A percentile compares a stretch with the other conserved stretches of the same genome.
Conservation (phyloP, 352 stramenopile species). For the Pythium coloratum region DNA sequence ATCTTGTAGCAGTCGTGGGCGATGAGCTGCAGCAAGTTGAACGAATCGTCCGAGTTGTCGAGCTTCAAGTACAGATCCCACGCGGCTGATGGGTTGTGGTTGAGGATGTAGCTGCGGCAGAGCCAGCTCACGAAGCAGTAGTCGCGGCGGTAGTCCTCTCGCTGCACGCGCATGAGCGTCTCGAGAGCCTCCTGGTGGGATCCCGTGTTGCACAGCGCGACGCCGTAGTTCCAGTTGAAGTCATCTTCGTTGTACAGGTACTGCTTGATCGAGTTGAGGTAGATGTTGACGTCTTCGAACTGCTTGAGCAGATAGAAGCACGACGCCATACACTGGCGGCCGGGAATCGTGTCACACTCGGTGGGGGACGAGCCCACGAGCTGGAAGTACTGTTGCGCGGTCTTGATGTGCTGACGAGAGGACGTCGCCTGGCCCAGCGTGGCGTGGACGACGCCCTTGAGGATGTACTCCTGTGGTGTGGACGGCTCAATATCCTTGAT, state of each 20-base stretch:
- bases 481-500: slow-evolving; percentile 95
- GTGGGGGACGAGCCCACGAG: slow-evolving; percentile 92
- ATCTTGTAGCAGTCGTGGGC: slow-evolving; percentile 98
- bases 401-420: slow-evolving; percentile 92
- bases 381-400: slow-evolving; percentile 93
- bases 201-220: slow-evolving; percentile 90
- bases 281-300: slow-evolving; percentile 97
- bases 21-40: slow-evolving; percentile 95
- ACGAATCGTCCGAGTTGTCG: slow-evolving; percentile 94
- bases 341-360: slow-evolving; percentile 97
- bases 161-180: slow-evolving; percentile 89
- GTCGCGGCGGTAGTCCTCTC: slow-evolving; percentile 92
- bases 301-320: slow-evolving; percentile 97
- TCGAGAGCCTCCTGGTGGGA: slow-evolving; percentile 94
- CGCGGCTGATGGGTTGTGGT: slow-evolving; percentile 91
- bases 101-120: slow-evolving; percentile 94
- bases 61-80: slow-evolving; percentile 98
- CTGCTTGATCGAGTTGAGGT: slow-evolving; percentile 96
- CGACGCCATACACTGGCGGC: slow-evolving; percentile 96
- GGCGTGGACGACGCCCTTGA: slow-evolving; percentile 91
- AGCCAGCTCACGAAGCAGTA: slow-evolving; percentile 92
- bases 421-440: slow-evolving; percentile 87
- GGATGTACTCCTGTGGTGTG: slow-evolving; percentile 92
- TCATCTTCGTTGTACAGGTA: slow-evolving; percentile 97
- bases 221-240: slow-evolving; percentile 98